Conservation (phyloP, 2,329 filamentous ascomycete genomes). For the Phoma sp. region DNA sequence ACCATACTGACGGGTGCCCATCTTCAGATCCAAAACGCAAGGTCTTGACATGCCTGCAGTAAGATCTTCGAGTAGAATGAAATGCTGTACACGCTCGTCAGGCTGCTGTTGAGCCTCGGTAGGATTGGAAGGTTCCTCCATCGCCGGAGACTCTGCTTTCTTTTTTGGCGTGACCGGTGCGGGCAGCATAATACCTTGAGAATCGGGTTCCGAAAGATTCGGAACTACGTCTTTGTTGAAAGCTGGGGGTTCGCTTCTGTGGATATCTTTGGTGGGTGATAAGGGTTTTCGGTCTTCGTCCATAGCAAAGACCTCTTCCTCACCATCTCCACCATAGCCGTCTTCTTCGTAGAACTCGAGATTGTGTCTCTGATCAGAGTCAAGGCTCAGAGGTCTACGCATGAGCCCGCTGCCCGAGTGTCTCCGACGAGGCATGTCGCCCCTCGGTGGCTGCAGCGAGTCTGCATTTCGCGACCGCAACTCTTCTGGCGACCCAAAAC, state of each 20-base stretch:
- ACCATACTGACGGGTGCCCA: slow-evolving; percentile 97
- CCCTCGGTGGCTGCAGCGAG: slow-evolving; percentile 39
- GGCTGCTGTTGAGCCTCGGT: slow-evolving; percentile 54
- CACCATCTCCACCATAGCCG: slow-evolving; percentile 79
- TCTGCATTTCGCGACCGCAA: slow-evolving; percentile 10
- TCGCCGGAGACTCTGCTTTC: slow-evolving; percentile 5
- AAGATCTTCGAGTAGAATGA: slow-evolving; percentile 89
- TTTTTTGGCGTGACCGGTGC: slow-evolving; percentile 34
- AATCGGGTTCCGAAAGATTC: slow-evolving; percentile 2
- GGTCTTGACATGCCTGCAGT: slow-evolving; percentile 96
- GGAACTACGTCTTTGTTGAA: not conserved
- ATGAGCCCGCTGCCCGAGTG: slow-evolving; percentile 88
- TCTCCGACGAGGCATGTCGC: slow-evolving; percentile 61
- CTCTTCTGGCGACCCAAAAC: slow-evolving; percentile 19
- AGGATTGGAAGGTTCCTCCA: slow-evolving; percentile 47
- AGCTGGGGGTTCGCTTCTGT: slow-evolving; percentile 9
- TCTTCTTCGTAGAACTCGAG: slow-evolving; percentile 93
- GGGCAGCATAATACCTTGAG: slow-evolving; percentile 41
- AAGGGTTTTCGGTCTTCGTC: slow-evolving; percentile 55
- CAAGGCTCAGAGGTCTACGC: slow-evolving; percentile 72
- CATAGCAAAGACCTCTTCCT: slow-evolving; percentile 73
- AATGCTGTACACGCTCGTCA: slow-evolving; percentile 81
- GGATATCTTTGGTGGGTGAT: slow-evolving; percentile 12
- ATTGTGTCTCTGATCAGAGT: slow-evolving; percentile 68
- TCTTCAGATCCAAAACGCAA: slow-evolving; percentile 97